Base-by-base conservation (phyloP, 108 stramenopile species). In the Nitzschia sp. region DNA sequence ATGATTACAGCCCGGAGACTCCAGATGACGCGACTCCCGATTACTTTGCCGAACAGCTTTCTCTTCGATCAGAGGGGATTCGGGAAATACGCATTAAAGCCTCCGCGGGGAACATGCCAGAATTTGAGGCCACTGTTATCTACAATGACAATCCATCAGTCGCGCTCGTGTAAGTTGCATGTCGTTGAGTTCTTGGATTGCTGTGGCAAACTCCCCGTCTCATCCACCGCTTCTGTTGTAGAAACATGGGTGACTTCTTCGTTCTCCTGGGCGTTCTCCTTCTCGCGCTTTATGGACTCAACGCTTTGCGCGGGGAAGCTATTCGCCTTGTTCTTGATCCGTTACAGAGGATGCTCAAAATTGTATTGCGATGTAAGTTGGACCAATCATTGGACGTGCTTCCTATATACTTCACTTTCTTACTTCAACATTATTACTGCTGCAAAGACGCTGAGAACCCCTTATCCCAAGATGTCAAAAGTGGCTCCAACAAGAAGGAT, bases 331-430 rank as follows among this genome's bases (percentile, higher is more conserved):
- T 94, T 3, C 82, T 94, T 55, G 85, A 75, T 54, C 90, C 93
- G 5, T 66, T 94, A 25, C 84, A 82, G 5, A 81, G 89, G 34
- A 94, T 94, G 90, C 68, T 94, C 31, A 88, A 87, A 59, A 92
- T 90, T 80, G 89, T 94, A 28, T 78, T 79, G 19, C 80, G 86
- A 49, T 94, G 85, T 87, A 51, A 87, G 85, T 82, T 21, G 30
- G 29, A 42, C 32, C 8, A 29, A 19, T 42, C 13, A 42, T 42
- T 42, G 38, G 13, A 42, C 38, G 6, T 6, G 38, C 38, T 9
- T 9, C 13, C 38, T 6, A 13, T 13, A 13, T 42, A 6, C 13
- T 13, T 42, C 38, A 42, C 38, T 42, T 42, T 42, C 49, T 21
- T 23, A n/a, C 4, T 19, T 51, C 21, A 9, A 51, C 21, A 21